These are phyloP conservation scores for Paramecium octaurelia DNA, from an alignment of 73 alveolate genomes.

Conservation along the genomic window DNA sequence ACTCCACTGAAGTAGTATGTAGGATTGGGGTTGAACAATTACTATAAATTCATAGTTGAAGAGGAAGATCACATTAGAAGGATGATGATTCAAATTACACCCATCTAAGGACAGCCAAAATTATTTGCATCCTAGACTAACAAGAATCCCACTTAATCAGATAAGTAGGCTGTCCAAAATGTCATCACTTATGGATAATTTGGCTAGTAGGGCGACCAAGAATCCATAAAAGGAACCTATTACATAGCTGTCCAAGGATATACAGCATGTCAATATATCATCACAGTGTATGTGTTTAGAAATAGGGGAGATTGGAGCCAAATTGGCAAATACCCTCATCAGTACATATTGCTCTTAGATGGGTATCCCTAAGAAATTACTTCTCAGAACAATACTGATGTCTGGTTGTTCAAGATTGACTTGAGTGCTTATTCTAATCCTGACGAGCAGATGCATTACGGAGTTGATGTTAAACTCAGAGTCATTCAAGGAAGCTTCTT, in stretches of 20 bases:
- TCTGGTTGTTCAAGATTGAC: not conserved
- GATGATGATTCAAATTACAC: not conserved
- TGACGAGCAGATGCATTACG: not conserved
- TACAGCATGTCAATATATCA: not conserved
- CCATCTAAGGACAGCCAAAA: slow-evolving; percentile 11
- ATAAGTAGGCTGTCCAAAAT: not conserved
- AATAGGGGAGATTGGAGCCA: not conserved
- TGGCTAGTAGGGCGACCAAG: not conserved
- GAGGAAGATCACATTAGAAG: not conserved
- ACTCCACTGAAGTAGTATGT: not conserved
- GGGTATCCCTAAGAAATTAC: not conserved
- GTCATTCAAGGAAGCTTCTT: not conserved
- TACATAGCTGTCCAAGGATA: not conserved
- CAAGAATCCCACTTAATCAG: not conserved
- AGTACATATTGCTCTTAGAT: not conserved
- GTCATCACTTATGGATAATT: not conserved
- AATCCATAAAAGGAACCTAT: not conserved
- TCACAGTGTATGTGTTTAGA: not conserved
- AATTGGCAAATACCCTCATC: not conserved
- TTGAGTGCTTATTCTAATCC: not conserved
- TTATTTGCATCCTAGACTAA: not conserved
- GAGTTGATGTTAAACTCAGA: not conserved
- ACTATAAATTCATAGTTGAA: not conserved
- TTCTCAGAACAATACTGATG: not conserved
- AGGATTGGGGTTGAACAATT: not conserved